Conservation (phyloP, 2,329 filamentous ascomycete species). For the Colletotrichum australisinense region DNA sequence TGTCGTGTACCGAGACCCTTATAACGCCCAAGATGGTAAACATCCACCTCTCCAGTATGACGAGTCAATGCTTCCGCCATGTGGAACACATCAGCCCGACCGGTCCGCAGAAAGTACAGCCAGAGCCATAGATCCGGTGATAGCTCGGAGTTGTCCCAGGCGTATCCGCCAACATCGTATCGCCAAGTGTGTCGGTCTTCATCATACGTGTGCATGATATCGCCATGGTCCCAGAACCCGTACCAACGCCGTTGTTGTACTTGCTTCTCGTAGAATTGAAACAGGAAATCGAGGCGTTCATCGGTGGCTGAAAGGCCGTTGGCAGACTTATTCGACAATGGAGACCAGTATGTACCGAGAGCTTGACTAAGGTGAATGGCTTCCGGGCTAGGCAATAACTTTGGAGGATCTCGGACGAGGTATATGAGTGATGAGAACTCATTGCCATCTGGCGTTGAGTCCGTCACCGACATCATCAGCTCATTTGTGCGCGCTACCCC, state of each 20-base stretch:
- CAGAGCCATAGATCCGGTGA: conserved; percentile 73
- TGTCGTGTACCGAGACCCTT: conserved; percentile 72
- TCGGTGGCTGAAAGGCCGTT: conserved; percentile 53
- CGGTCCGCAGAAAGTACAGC: conserved; percentile 71
- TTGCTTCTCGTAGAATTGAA: conserved; percentile 66
- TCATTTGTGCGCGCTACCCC: not conserved
- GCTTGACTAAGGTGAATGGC: not conserved
- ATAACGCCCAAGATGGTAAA: conserved; percentile 55
- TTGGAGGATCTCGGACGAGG: not conserved
- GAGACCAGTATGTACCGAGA: not conserved
- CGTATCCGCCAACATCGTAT: conserved; percentile 72
- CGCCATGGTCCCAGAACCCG: conserved; percentile 72
- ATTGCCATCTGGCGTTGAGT: not conserved
- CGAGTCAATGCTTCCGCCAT: conserved; percentile 69
- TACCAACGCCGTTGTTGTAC: conserved; percentile 71
- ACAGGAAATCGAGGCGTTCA: conserved; percentile 64
- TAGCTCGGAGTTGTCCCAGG: conserved; percentile 74
- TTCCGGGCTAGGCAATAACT: not conserved
- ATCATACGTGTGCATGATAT: conserved; percentile 73
- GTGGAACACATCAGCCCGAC: conserved; percentile 66
- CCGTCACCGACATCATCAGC: not conserved
- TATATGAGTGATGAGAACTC: not conserved
- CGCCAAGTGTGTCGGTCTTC: conserved; percentile 68
- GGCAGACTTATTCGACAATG: not conserved
- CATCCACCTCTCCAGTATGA: conserved; percentile 71